phyloP scores from a whole-genome alignment of 305 asterid genomes.

The Fraxinus sp. region DNA sequence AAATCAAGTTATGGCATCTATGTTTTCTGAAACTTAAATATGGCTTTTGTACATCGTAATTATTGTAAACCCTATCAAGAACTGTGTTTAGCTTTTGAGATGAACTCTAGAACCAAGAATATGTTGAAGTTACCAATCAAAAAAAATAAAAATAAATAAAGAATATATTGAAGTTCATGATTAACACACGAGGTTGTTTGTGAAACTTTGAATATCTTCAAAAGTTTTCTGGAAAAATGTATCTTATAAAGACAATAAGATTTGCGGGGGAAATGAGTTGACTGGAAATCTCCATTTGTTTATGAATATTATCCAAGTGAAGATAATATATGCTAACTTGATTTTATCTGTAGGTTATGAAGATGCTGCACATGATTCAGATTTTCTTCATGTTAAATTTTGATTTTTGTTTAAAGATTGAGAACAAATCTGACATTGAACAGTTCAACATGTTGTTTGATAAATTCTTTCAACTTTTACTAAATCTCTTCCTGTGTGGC shows the following conservation, averaged over 20 bases:
- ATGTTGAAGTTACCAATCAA: neutral
- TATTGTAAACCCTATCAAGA: neutral
- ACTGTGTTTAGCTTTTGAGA: neutral
- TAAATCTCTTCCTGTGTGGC: neutral
- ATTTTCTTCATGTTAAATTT: neutral
- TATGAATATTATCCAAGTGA: neutral
- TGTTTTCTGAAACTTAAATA: neutral
- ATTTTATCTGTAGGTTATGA: neutral
- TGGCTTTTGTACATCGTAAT: neutral
- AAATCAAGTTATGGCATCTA: neutral
- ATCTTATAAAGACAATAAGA: neutral
- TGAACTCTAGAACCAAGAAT: neutral
- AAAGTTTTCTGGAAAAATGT: neutral
- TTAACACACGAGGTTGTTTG: neutral
- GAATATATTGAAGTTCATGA: neutral
- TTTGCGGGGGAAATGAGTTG: neutral
- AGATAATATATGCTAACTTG: neutral
- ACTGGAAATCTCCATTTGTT: neutral
- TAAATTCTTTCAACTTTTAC: neutral
- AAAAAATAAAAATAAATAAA: no score
- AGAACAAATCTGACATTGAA: neutral
- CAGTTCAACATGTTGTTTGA: neutral
- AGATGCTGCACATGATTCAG: neutral
- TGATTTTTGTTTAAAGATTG: neutral
- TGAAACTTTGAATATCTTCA: neutral